Base-by-base conservation (phyloP, 1,284 basidiomycete genomes). In the Apiotrichum laibachii region DNA sequence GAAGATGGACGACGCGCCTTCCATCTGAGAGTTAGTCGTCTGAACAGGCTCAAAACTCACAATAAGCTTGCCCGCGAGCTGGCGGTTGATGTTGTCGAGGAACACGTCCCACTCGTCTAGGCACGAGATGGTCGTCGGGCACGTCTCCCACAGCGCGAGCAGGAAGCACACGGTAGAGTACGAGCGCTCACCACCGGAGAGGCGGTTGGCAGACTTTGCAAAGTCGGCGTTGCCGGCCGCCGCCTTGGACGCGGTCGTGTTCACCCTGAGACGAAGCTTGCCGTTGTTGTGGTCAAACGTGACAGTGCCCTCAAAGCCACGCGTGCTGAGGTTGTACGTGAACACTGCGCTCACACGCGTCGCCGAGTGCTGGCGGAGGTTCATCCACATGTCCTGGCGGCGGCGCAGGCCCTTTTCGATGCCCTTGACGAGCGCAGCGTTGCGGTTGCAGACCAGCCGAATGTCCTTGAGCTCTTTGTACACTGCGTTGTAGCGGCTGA, bases 101-200 rank as follows among this genome's bases (percentile, higher is more conserved):
- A 95, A 97, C 15, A 97, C 93, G 67, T 96, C 91, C 72, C 93
- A 95, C 72, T 78, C 72, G 48, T 95, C 94, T 37, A 99, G 84
- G 71, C 95, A 99, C 59, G 95, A 83, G 55, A 99, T 84, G 0
- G 94, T 95, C 74, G 93, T 95, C 1, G 89, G 88, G 57, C 95
- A 91, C 12, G 91, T 88, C 69, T 96, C 90, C 96, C 96, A 99
- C 46, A 99, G 81, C 8, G 96, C 88, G 34, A 98, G 80, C 52
- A 99, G 80, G 54, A 99, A 78, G 67, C 92, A 95, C 64, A 98
- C 92, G 0, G 96, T 99, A 8, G 92, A 90, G 80, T 96, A 99
- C 7, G 92, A 95, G 73, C 97, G 95, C 78, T 99, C 95, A 45
- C 95, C 94, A 50, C 94, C 94, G 1, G 80, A 81, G 40, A 99